Evolutionary conservation across 148 eudicot species (phyloP).

Genomic region (Rhododendron griersonianum): DNA sequence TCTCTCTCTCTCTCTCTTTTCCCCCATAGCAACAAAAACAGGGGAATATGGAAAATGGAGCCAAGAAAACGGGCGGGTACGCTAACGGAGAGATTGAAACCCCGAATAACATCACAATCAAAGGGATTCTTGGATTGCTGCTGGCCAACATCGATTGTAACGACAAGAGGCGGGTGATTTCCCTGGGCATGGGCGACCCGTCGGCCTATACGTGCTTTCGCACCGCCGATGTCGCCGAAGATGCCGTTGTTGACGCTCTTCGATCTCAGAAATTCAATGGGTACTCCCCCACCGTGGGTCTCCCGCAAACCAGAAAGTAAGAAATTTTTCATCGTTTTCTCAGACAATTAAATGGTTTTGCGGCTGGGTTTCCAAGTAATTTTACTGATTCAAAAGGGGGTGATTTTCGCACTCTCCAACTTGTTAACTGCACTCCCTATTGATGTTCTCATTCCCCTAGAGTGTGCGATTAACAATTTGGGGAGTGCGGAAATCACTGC

Average conservation of each 20-base stretch:
- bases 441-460: too few relatives aligned
- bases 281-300: slow-evolving; percentile 83
- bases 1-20: not conserved
- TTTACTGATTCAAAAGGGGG: not conserved
- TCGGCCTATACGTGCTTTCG: slow-evolving; percentile 69
- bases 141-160: slow-evolving; percentile 47
- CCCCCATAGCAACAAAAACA: not conserved
- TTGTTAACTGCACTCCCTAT: too few relatives aligned
- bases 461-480: too few relatives aligned
- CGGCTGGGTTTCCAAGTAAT: not conserved
- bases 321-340: not conserved
- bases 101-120: slow-evolving; percentile 53
- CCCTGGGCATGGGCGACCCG: slow-evolving; percentile 93
- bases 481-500: too few relatives aligned
- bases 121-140: slow-evolving; percentile 69
- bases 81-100: slow-evolving; percentile 18
- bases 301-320: slow-evolving; percentile 82
- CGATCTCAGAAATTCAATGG: slow-evolving; percentile 68
- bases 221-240: slow-evolving; percentile 36
- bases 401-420: too few relatives aligned
- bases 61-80: not conserved
- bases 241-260: slow-evolving; percentile 54
- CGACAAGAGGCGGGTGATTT: slow-evolving; percentile 38
- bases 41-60: slow-evolving; percentile 13
- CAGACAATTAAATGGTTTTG: not conserved